phyloP scores from a whole-genome alignment of 805 yeast species.

The Lipomyces mesembrius region DNA sequence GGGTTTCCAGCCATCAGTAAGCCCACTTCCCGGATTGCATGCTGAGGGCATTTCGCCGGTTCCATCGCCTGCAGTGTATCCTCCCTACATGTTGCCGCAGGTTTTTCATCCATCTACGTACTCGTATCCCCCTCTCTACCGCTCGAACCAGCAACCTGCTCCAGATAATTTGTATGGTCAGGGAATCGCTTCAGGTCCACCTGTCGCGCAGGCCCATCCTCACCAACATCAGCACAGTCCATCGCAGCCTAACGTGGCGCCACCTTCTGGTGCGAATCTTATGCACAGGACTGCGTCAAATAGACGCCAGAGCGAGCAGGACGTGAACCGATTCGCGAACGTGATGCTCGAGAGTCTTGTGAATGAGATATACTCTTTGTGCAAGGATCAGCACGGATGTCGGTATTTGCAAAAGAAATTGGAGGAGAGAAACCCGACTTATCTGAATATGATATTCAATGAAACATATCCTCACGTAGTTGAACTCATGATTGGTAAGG shows the following conservation, averaged over 20 bases:
- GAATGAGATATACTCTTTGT: constrained; percentile 72
- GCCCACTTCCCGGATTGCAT: constrained; percentile 21
- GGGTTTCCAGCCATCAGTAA: constrained; percentile 18
- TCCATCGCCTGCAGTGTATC: constrained; percentile 18
- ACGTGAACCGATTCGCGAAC: constrained; percentile 41
- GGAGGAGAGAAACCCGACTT: constrained; percentile 53
- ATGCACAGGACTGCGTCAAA: constrained; percentile 19
- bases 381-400: constrained; percentile 97
- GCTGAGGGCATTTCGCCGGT: constrained; percentile 7
- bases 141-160: constrained; percentile 12
- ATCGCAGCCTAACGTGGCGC: constrained; percentile 10
- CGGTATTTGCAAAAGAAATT: constrained; percentile 87
- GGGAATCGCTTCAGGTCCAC: constrained; percentile 4
- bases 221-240: constrained; percentile 6
- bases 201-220: constrained; percentile 7
- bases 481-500: constrained; percentile 71
- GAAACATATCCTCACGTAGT: constrained; percentile 79
- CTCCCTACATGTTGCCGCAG: constrained; percentile 15
- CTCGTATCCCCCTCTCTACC: constrained; percentile 17
- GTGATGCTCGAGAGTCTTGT: constrained; percentile 56
- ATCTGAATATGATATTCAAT: constrained; percentile 62
- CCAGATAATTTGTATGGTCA: not conserved
- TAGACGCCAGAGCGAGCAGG: constrained; percentile 38
- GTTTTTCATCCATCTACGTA: constrained; percentile 12
- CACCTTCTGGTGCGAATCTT: constrained; percentile 4